Conservation (phyloP, 2,329 filamentous ascomycete species). For the Xylaria arbuscula region DNA sequence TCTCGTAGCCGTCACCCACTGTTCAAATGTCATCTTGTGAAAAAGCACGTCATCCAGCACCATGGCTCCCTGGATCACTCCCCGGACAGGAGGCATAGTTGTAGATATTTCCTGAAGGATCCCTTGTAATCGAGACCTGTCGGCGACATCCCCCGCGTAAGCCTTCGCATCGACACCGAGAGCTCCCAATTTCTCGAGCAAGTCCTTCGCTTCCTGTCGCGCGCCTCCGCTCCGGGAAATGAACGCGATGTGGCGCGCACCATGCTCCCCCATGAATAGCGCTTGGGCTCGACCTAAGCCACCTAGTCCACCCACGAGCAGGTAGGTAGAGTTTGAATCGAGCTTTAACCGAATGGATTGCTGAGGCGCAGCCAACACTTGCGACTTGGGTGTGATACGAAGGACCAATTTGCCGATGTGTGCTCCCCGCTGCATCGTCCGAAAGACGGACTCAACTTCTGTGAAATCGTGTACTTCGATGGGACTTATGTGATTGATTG, state of each 20-base stretch:
- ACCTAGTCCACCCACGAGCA: slow-evolving; percentile 26
- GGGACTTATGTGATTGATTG: slow-evolving; percentile 15
- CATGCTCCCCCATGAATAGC: slow-evolving; percentile 20
- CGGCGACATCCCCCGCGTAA: background rate
- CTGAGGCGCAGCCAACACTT: slow-evolving; percentile 6
- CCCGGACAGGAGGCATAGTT: slow-evolving; percentile 23
- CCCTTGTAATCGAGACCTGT: slow-evolving; percentile 7
- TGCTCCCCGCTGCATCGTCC: slow-evolving; percentile 23
- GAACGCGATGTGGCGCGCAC: slow-evolving; percentile 24
- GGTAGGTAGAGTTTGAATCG: slow-evolving; percentile 23
- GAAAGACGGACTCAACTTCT: slow-evolving; percentile 17
- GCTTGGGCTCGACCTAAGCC: slow-evolving; percentile 19
- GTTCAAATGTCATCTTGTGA: slow-evolving; percentile 45
- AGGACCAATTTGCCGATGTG: slow-evolving; percentile 22
- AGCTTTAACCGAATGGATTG: slow-evolving; percentile 12
- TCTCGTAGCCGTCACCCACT: slow-evolving; percentile 43
- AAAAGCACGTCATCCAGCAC: slow-evolving; percentile 35
- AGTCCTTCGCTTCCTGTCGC: slow-evolving; percentile 12
- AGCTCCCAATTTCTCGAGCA: background rate
- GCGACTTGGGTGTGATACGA: slow-evolving; percentile 17
- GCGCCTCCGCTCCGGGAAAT: slow-evolving; percentile 19
- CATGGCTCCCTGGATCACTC: slow-evolving; percentile 27
- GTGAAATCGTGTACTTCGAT: slow-evolving; percentile 22
- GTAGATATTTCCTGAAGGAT: slow-evolving; percentile 1
- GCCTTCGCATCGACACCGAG: slow-evolving; percentile 16